Evolutionary conservation across 192 early-diverging fungal species (phyloP), one percentile per base, ranked within the genome.

Genomic region (Umbelopsis vinacea): DNA sequence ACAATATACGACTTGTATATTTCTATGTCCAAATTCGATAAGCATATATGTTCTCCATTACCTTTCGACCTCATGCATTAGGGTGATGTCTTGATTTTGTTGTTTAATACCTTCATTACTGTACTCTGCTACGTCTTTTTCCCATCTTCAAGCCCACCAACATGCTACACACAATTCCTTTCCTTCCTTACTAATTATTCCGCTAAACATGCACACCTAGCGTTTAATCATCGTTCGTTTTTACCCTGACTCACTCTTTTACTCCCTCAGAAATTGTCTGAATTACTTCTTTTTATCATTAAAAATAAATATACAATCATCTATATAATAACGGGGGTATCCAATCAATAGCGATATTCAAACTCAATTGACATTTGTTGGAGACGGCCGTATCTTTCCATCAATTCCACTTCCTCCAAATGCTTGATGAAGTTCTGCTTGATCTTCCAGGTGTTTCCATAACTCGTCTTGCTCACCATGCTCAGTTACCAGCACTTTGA

Each of bases 341-440:
- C 29, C 29, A 29, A 29, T 29, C 29, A 29, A 29, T 29, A 3
- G 3, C 29, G 3, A 1, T 1, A 29, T 54, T 54, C 7, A 24
- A 9, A 14, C 26, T 10, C 26, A 6, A 9, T 24, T 22, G 22
- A 54, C 22, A 26, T 26, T 54, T 52, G 23, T 12, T 24, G 12
- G 12, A 23, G 53, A 43, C 8, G 6, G 11, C 40, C 40, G 40
- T 4, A 43, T 14, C 26, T 54, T 54, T n/a, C 21, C 21, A 26
- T 26, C 53, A 12, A 54, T 26, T 9, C 19, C 57, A 14, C 12
- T 19, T 12, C 52, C 68, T 66, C 68, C 55, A 71, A 76, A 76
- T 14, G 66, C 40, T 68, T 76, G 70, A 68, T 71, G 70, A 6
- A 76, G 53, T 68, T 71, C 70, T 12, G 70, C 75, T 14, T 76